These are phyloP conservation scores for Cyberlindnera euphorbiiphila DNA, from an alignment of 805 yeast genomes.

Conservation along the genomic window DNA sequence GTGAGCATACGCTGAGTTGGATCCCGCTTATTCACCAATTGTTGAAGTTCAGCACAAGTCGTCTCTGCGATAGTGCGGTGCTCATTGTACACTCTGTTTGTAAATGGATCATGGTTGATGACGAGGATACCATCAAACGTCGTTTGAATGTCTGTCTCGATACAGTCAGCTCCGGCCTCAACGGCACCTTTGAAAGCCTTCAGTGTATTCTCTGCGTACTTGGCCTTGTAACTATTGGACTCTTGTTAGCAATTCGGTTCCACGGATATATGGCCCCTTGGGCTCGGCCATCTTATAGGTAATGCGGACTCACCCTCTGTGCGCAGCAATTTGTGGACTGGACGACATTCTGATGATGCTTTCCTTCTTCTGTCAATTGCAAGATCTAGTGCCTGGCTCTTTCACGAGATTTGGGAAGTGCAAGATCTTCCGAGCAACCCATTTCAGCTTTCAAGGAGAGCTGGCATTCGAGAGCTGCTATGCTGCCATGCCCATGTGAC, in stretches of 20 bases:
- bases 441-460: no score
- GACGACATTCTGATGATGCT: not conserved
- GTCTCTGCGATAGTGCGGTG: conserved; percentile 36
- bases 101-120: conserved; percentile 48
- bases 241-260: conserved; percentile 1
- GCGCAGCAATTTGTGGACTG: conserved; percentile 13
- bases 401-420: no score
- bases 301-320: conserved; percentile 16
- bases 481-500: no score
- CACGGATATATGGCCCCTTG: no score
- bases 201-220: conserved; percentile 44
- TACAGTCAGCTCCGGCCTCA: conserved; percentile 39
- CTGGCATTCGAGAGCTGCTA: no score
- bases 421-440: no score
- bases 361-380: not conserved
- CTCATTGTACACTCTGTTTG: conserved; percentile 46
- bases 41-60: conserved; percentile 32
- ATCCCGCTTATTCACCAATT: conserved; percentile 32
- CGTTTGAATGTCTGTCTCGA: conserved; percentile 56
- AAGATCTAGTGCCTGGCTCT: no score
- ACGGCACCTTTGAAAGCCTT: conserved; percentile 44
- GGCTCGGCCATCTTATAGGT: no score
- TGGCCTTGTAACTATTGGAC: conserved; percentile 30
- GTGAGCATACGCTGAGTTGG: conserved; percentile 38
- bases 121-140: conserved; percentile 50